phyloP scores from a whole-genome alignment of 169 alveolate species.

The Eimeria maxima region DNA sequence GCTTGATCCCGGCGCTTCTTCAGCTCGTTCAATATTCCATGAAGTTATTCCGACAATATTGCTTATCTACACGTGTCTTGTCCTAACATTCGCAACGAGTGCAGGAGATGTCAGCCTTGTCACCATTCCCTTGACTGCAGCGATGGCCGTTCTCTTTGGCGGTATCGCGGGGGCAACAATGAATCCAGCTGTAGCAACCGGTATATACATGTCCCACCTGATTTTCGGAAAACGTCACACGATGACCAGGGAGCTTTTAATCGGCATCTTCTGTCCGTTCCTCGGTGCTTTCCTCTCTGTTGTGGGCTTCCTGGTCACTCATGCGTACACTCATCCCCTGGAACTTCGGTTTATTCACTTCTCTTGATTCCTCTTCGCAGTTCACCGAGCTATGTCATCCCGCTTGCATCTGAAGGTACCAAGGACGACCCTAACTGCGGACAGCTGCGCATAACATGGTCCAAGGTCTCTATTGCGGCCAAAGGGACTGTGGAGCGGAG shows the following conservation, averaged over 20 bases:
- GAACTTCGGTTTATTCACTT: constrained; percentile 80
- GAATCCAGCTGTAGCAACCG: constrained; percentile 83
- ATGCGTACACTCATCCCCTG: constrained; percentile 77
- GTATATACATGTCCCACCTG: constrained; percentile 78
- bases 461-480: background rate
- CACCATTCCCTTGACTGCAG: constrained; percentile 76
- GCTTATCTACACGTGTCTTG: constrained; percentile 78
- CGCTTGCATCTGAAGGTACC: background rate
- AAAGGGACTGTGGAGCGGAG: background rate
- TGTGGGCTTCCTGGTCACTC: constrained; percentile 78
- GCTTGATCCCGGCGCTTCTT: constrained; percentile 78
- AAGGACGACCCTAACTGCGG: background rate
- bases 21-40: constrained; percentile 80
- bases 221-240: constrained; percentile 38
- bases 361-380: background rate
- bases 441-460: background rate
- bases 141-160: constrained; percentile 75
- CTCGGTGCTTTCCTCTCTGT: constrained; percentile 81
- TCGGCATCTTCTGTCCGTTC: constrained; percentile 78
- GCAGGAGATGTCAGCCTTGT: constrained; percentile 77
- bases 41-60: constrained; percentile 82
- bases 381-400: background rate
- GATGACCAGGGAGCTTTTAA: constrained; percentile 57
- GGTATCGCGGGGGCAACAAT: constrained; percentile 82
- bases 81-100: constrained; percentile 70